These are phyloP conservation scores for Hordeum vulgare DNA, from an alignment of 176 grass and related monocot species.

Conservation along the genomic window DNA sequence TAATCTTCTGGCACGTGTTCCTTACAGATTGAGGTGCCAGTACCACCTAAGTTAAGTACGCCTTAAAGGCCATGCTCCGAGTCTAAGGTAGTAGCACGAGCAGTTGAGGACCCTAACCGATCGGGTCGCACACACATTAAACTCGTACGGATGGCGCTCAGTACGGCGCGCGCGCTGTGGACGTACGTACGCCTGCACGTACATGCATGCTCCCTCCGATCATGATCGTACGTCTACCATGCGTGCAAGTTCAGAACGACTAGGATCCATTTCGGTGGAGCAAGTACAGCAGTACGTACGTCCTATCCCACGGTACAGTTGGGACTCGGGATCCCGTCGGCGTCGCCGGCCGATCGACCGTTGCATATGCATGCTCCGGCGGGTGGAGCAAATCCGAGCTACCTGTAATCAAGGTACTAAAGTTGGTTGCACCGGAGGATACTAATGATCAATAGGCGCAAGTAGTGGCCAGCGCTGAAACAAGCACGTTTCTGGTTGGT, in stretches of 20 bases:
- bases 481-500: too few species aligned
- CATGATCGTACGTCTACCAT: neutral
- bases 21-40: neutral
- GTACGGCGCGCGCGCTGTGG: neutral
- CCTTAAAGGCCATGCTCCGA: neutral
- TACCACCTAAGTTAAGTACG: conserved; percentile 6
- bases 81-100: neutral
- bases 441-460: too few species aligned
- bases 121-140: neutral
- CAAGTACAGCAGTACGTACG: too few species aligned
- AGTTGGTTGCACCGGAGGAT: too few species aligned
- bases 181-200: neutral
- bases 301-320: too few species aligned
- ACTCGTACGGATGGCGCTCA: neutral
- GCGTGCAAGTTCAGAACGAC: neutral
- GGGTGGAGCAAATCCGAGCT: too few species aligned
- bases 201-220: neutral
- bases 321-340: too few species aligned
- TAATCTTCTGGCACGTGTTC: neutral
- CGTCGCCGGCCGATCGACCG: too few species aligned
- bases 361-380: too few species aligned
- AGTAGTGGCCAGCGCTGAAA: too few species aligned
- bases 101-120: neutral
- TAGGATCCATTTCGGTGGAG: too few species aligned
- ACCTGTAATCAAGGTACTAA: too few species aligned